Conservation (phyloP, 345 rosid genomes). For the Schrenkiella parvula region DNA sequence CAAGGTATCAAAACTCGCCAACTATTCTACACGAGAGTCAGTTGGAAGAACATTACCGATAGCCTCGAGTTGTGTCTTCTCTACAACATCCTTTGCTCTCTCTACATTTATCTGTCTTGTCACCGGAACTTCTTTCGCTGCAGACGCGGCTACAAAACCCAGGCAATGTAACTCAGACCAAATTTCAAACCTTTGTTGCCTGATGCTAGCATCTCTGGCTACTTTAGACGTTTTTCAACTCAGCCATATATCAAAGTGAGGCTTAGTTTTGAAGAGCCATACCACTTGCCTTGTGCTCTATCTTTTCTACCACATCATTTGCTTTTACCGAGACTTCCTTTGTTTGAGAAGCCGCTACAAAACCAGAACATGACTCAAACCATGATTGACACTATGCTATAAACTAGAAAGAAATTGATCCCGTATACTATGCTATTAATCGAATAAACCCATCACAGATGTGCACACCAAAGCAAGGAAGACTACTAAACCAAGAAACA, state of each 20-base stretch:
- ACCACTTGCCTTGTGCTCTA: slow-evolving; percentile 53
- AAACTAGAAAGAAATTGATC: neutral
- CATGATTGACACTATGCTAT: neutral
- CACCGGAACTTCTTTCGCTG: slow-evolving; percentile 13
- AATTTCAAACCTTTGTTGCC: neutral
- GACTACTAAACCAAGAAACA: neutral
- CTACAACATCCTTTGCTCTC: slow-evolving; percentile 42
- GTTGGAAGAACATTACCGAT: slow-evolving; percentile 43
- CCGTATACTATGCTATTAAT: neutral
- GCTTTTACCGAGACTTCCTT: slow-evolving; percentile 32
- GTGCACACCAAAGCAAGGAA: neutral
- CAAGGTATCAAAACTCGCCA: neutral
- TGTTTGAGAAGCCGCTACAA: neutral
- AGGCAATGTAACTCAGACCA: neutral
- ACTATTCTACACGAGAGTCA: neutral
- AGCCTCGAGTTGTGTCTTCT: slow-evolving; percentile 46
- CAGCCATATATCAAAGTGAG: neutral
- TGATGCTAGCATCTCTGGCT: slow-evolving; percentile 7
- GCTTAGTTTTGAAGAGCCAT: neutral
- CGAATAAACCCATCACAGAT: neutral
- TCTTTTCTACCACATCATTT: slow-evolving; percentile 37
- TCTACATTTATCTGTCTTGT: slow-evolving; percentile 49
- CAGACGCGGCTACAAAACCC: slow-evolving; percentile 30
- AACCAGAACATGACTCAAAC: slow-evolving; percentile 19
- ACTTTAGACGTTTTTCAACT: neutral